Evolutionary conservation across 2,329 filamentous ascomycete species (phyloP).

Genomic region (Fusarium austroafricanum): DNA sequence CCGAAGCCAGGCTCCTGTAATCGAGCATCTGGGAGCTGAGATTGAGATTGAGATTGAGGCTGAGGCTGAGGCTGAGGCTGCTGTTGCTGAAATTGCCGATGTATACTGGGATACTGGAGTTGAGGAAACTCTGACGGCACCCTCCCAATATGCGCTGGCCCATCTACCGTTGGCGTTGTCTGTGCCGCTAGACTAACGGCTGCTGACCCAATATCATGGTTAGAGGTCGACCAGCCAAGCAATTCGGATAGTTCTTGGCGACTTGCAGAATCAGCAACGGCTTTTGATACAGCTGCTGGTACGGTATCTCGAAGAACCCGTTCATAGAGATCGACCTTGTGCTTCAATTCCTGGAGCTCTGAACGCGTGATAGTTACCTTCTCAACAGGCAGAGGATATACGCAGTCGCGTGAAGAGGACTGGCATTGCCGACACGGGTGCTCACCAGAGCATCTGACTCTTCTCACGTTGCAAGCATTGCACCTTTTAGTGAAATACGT

Average conservation of each 20-base stretch:
- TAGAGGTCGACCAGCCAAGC: slow-evolving; percentile 40
- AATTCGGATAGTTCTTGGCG: slow-evolving; percentile 51
- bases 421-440: slow-evolving; percentile 61
- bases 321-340: slow-evolving; percentile 56
- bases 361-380: slow-evolving; percentile 57
- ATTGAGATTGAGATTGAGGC: slow-evolving; percentile 7
- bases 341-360: slow-evolving; percentile 57
- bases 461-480: slow-evolving; percentile 64
- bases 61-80: slow-evolving; percentile 13
- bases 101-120: slow-evolving; percentile 29
- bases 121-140: slow-evolving; percentile 21
- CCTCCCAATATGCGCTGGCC: slow-evolving; percentile 3
- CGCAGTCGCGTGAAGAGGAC: slow-evolving; percentile 57
- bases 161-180: slow-evolving; percentile 18
- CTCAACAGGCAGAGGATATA: slow-evolving; percentile 59
- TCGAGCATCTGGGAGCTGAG: slow-evolving; percentile 25
- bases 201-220: slow-evolving; percentile 10
- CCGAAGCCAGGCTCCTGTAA: slow-evolving; percentile 11
- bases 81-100: slow-evolving; percentile 24
- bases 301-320: slow-evolving; percentile 53
- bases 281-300: slow-evolving; percentile 40
- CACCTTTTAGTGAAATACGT: slow-evolving; percentile 52
- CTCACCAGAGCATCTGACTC: slow-evolving; percentile 64
- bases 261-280: slow-evolving; percentile 46
- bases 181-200: slow-evolving; percentile 16